Evolutionary conservation across 148 eudicot species (phyloP), one percentile per base, ranked within the genome.

Genomic region (Fagopyrum homotropicum): DNA sequence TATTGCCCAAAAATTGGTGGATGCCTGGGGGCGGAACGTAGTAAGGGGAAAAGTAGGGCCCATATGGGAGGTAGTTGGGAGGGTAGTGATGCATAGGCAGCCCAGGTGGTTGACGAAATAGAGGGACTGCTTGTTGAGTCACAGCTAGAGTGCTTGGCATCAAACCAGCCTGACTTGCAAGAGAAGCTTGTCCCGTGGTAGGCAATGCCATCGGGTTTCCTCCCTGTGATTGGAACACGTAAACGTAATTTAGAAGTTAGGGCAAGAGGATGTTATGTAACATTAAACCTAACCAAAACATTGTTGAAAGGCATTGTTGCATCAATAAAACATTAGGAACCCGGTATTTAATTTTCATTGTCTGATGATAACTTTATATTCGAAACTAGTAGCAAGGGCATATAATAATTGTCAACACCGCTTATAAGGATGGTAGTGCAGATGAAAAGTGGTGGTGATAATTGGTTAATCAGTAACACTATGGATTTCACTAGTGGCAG

Each of bases 31-130:
- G 87, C 45, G 93, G 93, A 77, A 83, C 83, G 68, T 86, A 89
- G 73, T 75, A 86, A 11, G 93, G 96, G 73, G 93, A 69, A 75
- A 83, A 80, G 81, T 89, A 93, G 77, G 81, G 98, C 56, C 87
- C 89, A 57, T 89, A 93, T 49, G 92, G 98, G 51, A 87, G 50
- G 71, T 82, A 90, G 74, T 86, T 89, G 68, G 89, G 88, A 46
- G 95, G 90, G 70, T 89, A 93, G 73, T 89, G 98, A 55, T 96
- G 86, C 47, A 93, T 76, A 63, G 87, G 96, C 73, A 93, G 68
- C 80, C 93, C 96, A 75, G 88, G 55, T 75, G 96, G 96, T 68
- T 87, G 98, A 57, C 96, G 85, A 73, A 88, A 90, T 51, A 89
- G 79, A 17, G 93, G 88, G 75, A 88, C 79, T 50, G 89, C 85